A percentile compares a stretch with the other conserved stretches of the same genome.
Conservation (phyloP, 2,329 filamentous ascomycete species). For the Neocatenulostroma microsporum region DNA sequence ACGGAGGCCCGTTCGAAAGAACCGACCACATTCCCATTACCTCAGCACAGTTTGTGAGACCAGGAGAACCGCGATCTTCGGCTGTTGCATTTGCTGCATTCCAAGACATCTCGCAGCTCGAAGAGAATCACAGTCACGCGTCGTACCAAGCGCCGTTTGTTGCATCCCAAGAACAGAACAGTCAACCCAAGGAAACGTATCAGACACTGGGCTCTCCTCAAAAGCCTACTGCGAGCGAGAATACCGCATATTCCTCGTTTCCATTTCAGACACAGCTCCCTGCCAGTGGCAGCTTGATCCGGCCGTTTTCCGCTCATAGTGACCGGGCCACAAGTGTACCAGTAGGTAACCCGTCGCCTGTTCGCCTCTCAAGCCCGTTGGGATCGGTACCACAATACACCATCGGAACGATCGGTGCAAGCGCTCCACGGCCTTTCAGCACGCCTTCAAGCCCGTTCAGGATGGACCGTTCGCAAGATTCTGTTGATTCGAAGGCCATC, state of each 20-base stretch:
- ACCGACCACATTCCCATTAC: too few relatives aligned
- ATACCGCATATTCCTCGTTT: conserved; percentile 10
- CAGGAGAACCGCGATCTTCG: too few relatives aligned
- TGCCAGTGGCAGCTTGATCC: not conserved
- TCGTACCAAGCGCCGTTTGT: too few relatives aligned
- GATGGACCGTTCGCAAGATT: conserved; percentile 15
- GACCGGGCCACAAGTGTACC: conserved; percentile 7
- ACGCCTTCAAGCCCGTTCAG: conserved; percentile 10
- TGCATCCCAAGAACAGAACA: too few relatives aligned
- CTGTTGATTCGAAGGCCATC: conserved; percentile 4
- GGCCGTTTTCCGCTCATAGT: not conserved
- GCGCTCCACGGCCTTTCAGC: conserved; percentile 15
- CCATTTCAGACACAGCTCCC: conserved; percentile 21
- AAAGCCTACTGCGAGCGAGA: too few relatives aligned
- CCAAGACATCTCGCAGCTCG: too few relatives aligned
- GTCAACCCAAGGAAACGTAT: too few relatives aligned
- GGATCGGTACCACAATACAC: conserved; percentile 18
- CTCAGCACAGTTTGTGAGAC: too few relatives aligned
- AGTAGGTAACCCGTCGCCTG: conserved; percentile 1
- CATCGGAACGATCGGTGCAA: conserved; percentile 19
- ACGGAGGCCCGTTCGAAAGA: too few relatives aligned
- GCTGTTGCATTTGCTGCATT: too few relatives aligned
- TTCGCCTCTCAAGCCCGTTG: conserved; percentile 15
- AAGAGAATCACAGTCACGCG: too few relatives aligned
- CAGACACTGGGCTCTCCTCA: too few relatives aligned